These are phyloP conservation scores for Leccinum pseudoinsigne DNA, from an alignment of 1,284 basidiomycete species.

Conservation along the genomic window DNA sequence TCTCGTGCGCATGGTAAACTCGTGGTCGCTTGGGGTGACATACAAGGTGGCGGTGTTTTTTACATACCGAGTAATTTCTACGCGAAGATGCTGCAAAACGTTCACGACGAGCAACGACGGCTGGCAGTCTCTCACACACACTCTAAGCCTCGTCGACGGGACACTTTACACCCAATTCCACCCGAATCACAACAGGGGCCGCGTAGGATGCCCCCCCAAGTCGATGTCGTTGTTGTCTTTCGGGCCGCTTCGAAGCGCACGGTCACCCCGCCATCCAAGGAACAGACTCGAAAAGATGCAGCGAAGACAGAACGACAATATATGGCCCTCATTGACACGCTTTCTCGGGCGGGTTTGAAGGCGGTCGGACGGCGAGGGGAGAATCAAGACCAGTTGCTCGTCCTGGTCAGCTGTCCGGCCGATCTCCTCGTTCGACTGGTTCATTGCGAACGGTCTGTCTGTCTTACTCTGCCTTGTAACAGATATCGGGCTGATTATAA, in stretches of 20 bases:
- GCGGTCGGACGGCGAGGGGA: slow-evolving; percentile 76
- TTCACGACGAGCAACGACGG: not conserved
- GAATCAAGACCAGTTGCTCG: slow-evolving; percentile 72
- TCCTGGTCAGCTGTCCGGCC: slow-evolving; percentile 77
- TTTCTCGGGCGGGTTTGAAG: slow-evolving; percentile 61
- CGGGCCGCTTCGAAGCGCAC: slow-evolving; percentile 23
- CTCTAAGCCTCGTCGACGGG: not conserved
- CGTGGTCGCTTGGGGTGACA: not conserved
- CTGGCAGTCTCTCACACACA: not conserved
- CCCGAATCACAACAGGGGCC: not conserved
- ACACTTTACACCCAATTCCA: not conserved
- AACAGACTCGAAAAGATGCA: slow-evolving; percentile 59
- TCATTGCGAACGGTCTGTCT: slow-evolving; percentile 73
- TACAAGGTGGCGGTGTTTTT: not conserved
- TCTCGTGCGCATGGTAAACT: not conserved
- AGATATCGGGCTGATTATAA: too few relatives aligned
- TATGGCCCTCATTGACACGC: slow-evolving; percentile 54
- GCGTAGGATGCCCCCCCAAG: slow-evolving; percentile 47
- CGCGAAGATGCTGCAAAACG: not conserved
- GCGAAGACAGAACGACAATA: slow-evolving; percentile 70
- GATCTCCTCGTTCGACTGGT: slow-evolving; percentile 65
- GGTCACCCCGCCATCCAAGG: slow-evolving; percentile 47
- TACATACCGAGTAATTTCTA: not conserved
- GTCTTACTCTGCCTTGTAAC: not conserved
- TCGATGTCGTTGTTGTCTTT: slow-evolving; percentile 75